Conservation (phyloP, 2,329 filamentous ascomycete species). For the Elsinoe batatas region DNA sequence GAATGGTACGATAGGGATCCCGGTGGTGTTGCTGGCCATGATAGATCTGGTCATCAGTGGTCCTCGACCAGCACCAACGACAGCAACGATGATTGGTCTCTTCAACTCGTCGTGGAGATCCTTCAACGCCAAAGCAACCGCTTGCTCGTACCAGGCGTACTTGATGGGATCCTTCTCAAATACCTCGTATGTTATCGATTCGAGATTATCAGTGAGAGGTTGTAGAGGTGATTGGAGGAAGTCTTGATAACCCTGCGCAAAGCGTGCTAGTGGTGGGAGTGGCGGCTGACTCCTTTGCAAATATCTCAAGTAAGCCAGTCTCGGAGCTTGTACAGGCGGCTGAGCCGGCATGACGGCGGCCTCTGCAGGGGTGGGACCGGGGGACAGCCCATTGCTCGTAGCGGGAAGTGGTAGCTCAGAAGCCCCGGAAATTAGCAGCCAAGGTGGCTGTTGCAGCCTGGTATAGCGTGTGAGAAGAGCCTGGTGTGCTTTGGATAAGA, state of each 20-base stretch:
- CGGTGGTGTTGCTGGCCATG: constrained; percentile 64
- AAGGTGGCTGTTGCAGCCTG: constrained; percentile 48
- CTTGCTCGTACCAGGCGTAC: constrained; percentile 88
- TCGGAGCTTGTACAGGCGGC: constrained; percentile 45
- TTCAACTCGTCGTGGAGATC: constrained; percentile 74
- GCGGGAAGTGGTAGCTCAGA: constrained; percentile 34
- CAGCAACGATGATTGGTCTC: constrained; percentile 71
- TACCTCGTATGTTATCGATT: constrained; percentile 95
- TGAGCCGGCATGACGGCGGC: constrained; percentile 35
- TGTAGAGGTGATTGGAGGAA: constrained; percentile 93
- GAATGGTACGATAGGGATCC: constrained; percentile 75
- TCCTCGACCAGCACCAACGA: constrained; percentile 86
- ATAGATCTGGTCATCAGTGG: constrained; percentile 83
- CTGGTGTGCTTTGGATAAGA: constrained; percentile 50
- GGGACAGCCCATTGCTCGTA: background rate
- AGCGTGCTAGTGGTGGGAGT: constrained; percentile 52
- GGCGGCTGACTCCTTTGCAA: constrained; percentile 73
- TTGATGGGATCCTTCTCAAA: constrained; percentile 98
- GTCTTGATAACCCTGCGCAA: constrained; percentile 71
- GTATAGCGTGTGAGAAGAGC: constrained; percentile 47
- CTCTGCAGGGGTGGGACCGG: constrained; percentile 58
- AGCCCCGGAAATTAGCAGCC: constrained; percentile 48
- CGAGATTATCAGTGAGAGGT: constrained; percentile 88
- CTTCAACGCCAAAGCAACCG: constrained; percentile 66
- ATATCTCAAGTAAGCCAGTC: constrained; percentile 75